Base-by-base conservation (phyloP, 176 grass and related monocot genomes). In the Rhipidocladum racemiflorum region DNA sequence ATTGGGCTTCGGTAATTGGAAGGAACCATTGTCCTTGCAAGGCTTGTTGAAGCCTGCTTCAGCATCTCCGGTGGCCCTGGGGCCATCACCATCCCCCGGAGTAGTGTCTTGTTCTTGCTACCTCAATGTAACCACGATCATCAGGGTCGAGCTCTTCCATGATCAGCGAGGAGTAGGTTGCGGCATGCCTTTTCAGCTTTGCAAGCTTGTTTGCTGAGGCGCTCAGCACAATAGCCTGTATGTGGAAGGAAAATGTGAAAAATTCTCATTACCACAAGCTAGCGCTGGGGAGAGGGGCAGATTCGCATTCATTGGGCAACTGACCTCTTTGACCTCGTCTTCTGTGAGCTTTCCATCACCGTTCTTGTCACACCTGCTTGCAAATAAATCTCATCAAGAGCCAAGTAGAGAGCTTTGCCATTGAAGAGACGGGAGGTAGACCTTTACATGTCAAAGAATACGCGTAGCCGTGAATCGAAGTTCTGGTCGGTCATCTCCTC, bases 381-480 rank as follows among this genome's bases (percentile, higher is more conserved):
- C 42, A 82, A 68, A 69, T 17, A 24, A 9, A 78, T 68, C 12
- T 44, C 49, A 50, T 85, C n/a, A 72, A 60, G 45, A 65, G 3
- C 24, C 17, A 55, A 66, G 46, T 4, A n/a, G 3, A 45, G 9
- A 24, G 68, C 13, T 14, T 42, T 43, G 3, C 12, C 34, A 71
- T 11, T 24, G 4, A 73, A 83, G 60, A 74, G 2, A 66, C 60
- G 48, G 30, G 54, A 13, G 32, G 5, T 25, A 40, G 66, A 62
- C 4, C 70, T 72, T 84, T 95, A 99, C 96, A 99, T 99, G 89
- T 99, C 96, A 70, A 99, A 99, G 73, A 99, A 99, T 77, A 99
- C 93, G 18, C 89, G 83, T 16, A 99, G 87, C 23, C 89, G 82
- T 3, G 96, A 91, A 83, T 95, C 92, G 2, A 99, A 99, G 85